Evolutionary conservation across 1,284 basidiomycete species (phyloP).

Genomic region (Tetrapyrgos nigripes): DNA sequence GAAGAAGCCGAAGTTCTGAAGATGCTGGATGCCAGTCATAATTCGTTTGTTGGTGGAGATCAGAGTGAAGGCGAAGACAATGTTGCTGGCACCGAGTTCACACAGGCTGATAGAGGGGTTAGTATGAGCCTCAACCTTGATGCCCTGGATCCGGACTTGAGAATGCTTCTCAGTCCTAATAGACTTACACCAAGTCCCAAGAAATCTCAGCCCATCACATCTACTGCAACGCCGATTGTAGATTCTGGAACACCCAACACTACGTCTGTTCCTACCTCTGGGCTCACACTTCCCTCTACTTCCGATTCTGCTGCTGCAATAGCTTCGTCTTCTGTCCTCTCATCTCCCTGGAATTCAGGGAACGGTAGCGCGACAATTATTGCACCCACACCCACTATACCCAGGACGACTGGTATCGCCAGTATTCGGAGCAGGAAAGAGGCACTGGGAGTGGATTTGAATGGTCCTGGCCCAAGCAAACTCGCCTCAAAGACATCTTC

Average conservation of each 20-base stretch:
- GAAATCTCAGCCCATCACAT: not conserved
- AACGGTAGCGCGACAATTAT: not conserved
- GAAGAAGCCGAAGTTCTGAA: not conserved
- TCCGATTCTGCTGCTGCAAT: not conserved
- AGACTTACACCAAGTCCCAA: slow-evolving; percentile 4
- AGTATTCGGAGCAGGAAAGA: not conserved
- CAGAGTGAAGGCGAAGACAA: too few relatives aligned
- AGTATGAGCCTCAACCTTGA: slow-evolving; percentile 7
- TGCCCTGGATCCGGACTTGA: slow-evolving; percentile 11
- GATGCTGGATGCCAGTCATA: not conserved
- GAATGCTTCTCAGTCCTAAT: slow-evolving; percentile 15
- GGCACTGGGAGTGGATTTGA: not conserved
- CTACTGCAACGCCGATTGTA: not conserved
- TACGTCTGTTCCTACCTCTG: not conserved
- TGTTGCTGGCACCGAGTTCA: not conserved
- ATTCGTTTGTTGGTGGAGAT: too few relatives aligned
- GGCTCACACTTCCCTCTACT: not conserved
- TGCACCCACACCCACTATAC: not conserved
- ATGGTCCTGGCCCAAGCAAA: not conserved
- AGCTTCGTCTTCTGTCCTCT: not conserved
- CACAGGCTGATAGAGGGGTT: not conserved
- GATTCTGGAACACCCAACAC: not conserved
- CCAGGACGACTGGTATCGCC: not conserved
- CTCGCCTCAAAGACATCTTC: not conserved
- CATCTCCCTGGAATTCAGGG: not conserved